Evolutionary conservation across 352 stramenopile genomes (phyloP), one percentile per base, ranked within the genome.

Genomic region (Phytophthora lateralis): DNA sequence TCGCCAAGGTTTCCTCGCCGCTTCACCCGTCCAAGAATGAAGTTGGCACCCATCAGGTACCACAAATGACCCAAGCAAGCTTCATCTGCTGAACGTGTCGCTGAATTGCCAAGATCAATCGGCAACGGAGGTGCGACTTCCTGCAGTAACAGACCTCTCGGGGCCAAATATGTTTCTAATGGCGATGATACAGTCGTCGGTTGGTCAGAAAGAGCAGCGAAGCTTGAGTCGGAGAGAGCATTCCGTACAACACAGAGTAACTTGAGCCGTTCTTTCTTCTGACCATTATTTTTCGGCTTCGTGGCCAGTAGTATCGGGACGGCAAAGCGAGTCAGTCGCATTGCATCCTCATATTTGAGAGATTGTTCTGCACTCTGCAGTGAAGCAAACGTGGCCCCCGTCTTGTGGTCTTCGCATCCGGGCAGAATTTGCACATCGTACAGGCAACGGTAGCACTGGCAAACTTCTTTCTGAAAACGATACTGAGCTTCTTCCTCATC

Each of bases 181-280:
- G 27, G 18, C 8, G 68, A 39, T 24, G 55, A 73, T 6, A 54
- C 32, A 27, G 18, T 64, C 7, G 39, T 18, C 11, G 64, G 50
- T 10, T 67, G 58, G 4, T 34, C 39, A 35, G 45, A 60, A 15
- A 76, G 26, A 45, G 63, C 42, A 62, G 63, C 37, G 21, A 67
- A 48, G 24, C 41, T 58, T 1, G 66, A 72, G 39, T 69, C 64
- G 1, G 55, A 52, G 38, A 90, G 63, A 4, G 80, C 68, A 34
- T 82, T 63, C 4, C 77, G 78, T n/a, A 91, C 60, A 29, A 75
- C 80, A 32, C 75, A 73, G 0, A 93, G 69, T 7, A 93, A 45
- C 45, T 88, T 88, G 27, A 88, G 64, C 30, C 85, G 79, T 42
- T 93, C 83, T 60, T 87, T 88, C 66, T 93, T 93, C 48, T 91